phyloP scores from a whole-genome alignment of 139 green algal genomes.

The Choricystis sp. region DNA sequence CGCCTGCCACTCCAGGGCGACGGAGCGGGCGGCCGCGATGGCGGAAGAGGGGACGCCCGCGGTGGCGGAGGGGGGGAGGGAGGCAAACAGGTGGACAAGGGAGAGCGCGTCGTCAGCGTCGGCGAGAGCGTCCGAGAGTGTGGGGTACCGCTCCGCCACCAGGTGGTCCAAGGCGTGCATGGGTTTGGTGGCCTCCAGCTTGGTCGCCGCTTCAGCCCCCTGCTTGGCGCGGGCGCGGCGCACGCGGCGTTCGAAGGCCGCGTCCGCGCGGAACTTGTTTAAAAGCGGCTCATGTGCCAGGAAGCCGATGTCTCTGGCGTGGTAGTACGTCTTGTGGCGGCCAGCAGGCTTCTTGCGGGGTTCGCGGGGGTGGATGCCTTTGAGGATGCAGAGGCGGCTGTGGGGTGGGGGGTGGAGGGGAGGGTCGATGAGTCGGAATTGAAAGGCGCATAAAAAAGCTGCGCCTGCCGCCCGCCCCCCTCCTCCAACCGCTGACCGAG shows the following conservation, averaged over 20 bases:
- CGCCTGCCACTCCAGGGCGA: conserved; percentile 88
- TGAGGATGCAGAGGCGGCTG: conserved; percentile 94
- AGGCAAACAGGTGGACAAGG: conserved; percentile 91
- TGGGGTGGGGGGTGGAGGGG: not conserved
- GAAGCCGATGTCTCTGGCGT: conserved; percentile 94
- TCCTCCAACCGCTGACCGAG: no score
- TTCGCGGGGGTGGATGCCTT: conserved; percentile 93
- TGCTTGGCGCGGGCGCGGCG: conserved; percentile 63
- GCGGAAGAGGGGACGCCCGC: conserved; percentile 5
- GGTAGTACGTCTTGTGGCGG: conserved; percentile 97
- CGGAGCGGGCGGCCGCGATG: conserved; percentile 24
- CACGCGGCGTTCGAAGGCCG: conserved; percentile 28
- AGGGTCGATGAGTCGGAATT: not conserved
- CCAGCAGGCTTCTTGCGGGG: conserved; percentile 90
- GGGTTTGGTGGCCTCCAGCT: conserved; percentile 40
- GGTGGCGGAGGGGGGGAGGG: conserved; percentile 48
- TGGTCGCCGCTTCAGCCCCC: conserved; percentile 43
- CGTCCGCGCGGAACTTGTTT: conserved; percentile 50
- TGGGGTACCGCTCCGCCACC: conserved; percentile 90
- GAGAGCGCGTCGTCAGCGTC: conserved; percentile 95
- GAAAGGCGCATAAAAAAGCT: no score
- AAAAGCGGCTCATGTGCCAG: conserved; percentile 90
- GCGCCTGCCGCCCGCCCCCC: no score
- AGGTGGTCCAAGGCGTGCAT: conserved; percentile 83
- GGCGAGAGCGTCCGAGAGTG: conserved; percentile 90